A percentile compares a stretch with the other conserved stretches of the same genome.
Evolutionary conservation across 192 early-diverging fungal species (phyloP).

Genomic region (Chytriomyces confervae): DNA sequence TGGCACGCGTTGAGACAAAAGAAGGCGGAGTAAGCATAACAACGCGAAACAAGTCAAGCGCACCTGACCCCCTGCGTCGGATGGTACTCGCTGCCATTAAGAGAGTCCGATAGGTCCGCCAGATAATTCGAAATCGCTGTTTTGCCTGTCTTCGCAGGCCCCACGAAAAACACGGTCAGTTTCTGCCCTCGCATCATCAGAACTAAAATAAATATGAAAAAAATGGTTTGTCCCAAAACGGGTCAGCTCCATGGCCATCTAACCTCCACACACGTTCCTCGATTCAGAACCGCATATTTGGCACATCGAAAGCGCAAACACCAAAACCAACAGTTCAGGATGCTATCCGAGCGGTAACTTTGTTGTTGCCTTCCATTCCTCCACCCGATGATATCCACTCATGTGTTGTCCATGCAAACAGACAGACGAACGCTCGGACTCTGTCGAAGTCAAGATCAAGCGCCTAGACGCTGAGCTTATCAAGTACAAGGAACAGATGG

Average conservation of each 20-base stretch:
- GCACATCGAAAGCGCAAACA: conserved; percentile 78
- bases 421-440: conserved; percentile 85
- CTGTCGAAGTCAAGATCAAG: conserved; percentile 92
- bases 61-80: conserved; percentile 57
- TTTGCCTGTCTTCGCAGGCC: conserved; percentile 51
- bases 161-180: conserved; percentile 50
- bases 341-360: conserved; percentile 75
- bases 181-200: conserved; percentile 21
- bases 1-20: neutral
- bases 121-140: conserved; percentile 52
- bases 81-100: conserved; percentile 45
- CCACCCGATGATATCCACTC: conserved; percentile 1
- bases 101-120: conserved; percentile 49
- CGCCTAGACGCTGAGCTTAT: conserved; percentile 93
- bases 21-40: neutral
- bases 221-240: neutral
- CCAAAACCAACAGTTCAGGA: conserved; percentile 89
- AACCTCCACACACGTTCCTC: neutral
- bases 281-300: conserved; percentile 89
- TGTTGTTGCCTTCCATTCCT: neutral
- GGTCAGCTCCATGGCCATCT: neutral
- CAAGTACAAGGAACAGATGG: conserved; percentile 92
- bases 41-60: neutral
- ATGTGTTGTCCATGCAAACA: conserved; percentile 37
- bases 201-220: neutral